These are phyloP conservation scores for Coriolopsis trogii DNA, from an alignment of 1,284 basidiomycete species.

Conservation along the genomic window DNA sequence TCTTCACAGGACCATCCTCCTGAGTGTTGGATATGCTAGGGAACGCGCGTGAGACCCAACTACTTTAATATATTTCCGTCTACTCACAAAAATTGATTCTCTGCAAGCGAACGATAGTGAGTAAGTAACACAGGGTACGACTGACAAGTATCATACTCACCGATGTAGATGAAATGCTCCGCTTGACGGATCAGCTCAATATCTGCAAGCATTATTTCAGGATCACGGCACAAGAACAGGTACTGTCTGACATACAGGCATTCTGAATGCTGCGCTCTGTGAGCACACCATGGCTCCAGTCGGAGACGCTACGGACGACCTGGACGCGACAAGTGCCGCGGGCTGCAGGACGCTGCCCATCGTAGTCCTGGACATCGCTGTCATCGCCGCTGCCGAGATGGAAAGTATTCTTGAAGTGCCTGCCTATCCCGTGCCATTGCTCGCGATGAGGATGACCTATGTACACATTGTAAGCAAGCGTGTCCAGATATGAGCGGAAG, in stretches of 20 bases:
- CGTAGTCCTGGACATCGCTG: conserved; percentile 38
- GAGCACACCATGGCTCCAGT: conserved; percentile 92
- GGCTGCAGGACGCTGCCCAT: conserved; percentile 37
- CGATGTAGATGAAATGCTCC: conserved; percentile 89
- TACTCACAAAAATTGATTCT: conserved; percentile 93
- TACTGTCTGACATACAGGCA: conserved; percentile 69
- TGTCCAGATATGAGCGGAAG: background rate
- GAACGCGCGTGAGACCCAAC: too few relatives aligned
- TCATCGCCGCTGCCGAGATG: conserved; percentile 34
- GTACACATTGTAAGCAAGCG: background rate
- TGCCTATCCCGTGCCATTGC: conserved; percentile 61
- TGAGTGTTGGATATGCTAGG: conserved; percentile 83
- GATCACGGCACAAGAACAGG: too few relatives aligned
- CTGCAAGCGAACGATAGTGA: conserved; percentile 38
- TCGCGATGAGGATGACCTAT: conserved; percentile 72
- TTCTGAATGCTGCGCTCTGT: conserved; percentile 86
- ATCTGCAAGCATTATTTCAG: too few relatives aligned
- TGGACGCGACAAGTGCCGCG: conserved; percentile 69
- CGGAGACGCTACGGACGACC: conserved; percentile 80
- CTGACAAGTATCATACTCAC: conserved; percentile 40
- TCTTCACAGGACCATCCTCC: conserved; percentile 70
- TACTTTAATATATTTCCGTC: too few relatives aligned
- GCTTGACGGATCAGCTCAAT: conserved; percentile 83
- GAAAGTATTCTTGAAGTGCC: conserved; percentile 64
- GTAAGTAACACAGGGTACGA: background rate